phyloP scores from a whole-genome alignment of 192 early-diverging fungal genomes.

The Umbelopsis isabellina region DNA sequence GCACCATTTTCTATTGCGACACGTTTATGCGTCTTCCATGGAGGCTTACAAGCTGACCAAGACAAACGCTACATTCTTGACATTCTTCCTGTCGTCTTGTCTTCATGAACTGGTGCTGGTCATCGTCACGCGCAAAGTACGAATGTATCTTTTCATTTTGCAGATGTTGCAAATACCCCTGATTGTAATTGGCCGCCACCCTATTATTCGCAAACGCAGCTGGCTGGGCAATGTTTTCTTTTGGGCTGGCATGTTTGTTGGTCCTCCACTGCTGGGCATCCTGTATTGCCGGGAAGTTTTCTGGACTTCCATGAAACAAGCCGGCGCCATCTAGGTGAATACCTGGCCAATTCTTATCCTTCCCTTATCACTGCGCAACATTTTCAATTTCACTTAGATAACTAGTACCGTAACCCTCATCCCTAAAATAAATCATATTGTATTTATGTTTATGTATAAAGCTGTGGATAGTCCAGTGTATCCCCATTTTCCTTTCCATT shows the following conservation, averaged over 20 bases:
- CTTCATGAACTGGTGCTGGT: slow-evolving; percentile 85
- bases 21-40: slow-evolving; percentile 87
- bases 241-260: slow-evolving; percentile 90
- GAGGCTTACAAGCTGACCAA: slow-evolving; percentile 70
- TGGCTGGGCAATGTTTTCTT: slow-evolving; percentile 83
- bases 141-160: slow-evolving; percentile 79
- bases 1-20: slow-evolving; percentile 89
- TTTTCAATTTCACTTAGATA: neutral
- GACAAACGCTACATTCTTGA: slow-evolving; percentile 72
- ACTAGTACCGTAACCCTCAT: neutral
- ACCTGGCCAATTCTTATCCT: too few species aligned
- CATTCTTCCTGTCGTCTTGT: slow-evolving; percentile 78
- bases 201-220: slow-evolving; percentile 60
- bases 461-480: too few species aligned
- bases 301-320: slow-evolving; percentile 31
- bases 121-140: slow-evolving; percentile 63
- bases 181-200: slow-evolving; percentile 68
- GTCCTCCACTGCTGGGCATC: slow-evolving; percentile 80
- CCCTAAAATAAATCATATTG: neutral
- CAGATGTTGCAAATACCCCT: slow-evolving; percentile 93
- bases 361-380: neutral
- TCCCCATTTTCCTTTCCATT: too few species aligned
- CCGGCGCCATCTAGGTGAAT: slow-evolving; percentile 22
- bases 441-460: too few species aligned
- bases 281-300: slow-evolving; percentile 69